Base-by-base conservation (phyloP, 2,329 filamentous ascomycete species). In the Penicillium sp. region DNA sequence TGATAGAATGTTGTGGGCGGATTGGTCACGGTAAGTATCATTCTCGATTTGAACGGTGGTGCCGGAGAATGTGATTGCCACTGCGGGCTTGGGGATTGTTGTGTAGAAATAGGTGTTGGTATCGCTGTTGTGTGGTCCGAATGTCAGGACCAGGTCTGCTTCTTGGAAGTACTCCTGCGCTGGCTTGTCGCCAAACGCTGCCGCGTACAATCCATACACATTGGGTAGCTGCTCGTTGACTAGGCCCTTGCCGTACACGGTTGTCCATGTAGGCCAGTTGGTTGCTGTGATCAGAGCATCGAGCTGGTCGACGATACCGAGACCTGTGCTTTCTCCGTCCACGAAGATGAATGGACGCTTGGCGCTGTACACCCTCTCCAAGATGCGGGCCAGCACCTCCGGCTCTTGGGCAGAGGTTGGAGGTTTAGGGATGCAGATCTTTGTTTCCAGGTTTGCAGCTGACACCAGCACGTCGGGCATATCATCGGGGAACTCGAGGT, bases 41-140 rank as follows among this genome's bases (percentile, higher is more conserved):
- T 90, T 91, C 50, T 88, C 82, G 42, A 96, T 88, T 50, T 84
- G 83, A 65, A 88, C 86, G 62, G 85, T 82, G 57, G 84, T 86
- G 69, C 85, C 89, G 75, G 94, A 88, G 67, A 96, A 87, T 63
- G 93, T 88, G 66, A 96, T 90, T 2, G 88, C 88, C 60, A 86
- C 87, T 48, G 92, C 83, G 67, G 90, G 85, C 1, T 86, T 88
- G 35, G 90, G 87, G 59, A 87, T 83, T 70, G 93, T 91, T 0
- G 88, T 88, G 77, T 93, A 96, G 33, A 90, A 90, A 12, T 88
- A 84, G 11, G 72, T 78, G 55, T 80, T 77, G 41, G 77, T 78
- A 55, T 78, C 76, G 17, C 75, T 78, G 48, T 66, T 67, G 50
- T 72, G 69, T 2, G 67, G 68, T 2, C 68, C 67, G 11, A 69